Conservation (phyloP, 2,329 filamentous ascomycete genomes). For the Ophiostoma quercus region DNA sequence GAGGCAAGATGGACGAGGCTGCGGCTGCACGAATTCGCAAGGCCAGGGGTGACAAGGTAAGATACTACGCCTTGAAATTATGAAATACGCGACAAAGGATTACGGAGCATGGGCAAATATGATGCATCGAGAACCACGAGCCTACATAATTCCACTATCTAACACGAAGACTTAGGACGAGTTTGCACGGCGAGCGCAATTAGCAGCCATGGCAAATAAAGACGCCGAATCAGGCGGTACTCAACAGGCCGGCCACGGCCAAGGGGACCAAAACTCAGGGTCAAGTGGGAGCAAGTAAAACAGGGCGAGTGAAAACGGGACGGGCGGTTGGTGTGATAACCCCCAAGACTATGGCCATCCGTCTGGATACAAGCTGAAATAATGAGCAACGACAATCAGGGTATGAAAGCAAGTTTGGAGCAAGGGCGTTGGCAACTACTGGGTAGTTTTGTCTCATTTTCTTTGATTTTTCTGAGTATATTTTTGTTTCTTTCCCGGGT, state of each 20-base stretch:
- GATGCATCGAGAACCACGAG: background rate
- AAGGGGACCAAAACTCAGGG: background rate
- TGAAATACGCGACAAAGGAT: background rate
- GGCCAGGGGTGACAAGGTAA: slow-evolving; percentile 39
- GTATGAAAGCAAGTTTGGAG: slow-evolving; percentile 2
- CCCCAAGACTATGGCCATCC: background rate
- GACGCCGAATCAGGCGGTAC: slow-evolving; percentile 27
- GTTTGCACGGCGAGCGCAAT: slow-evolving; percentile 36
- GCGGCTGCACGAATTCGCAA: slow-evolving; percentile 41
- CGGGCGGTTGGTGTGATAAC: background rate
- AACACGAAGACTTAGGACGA: slow-evolving; percentile 32
- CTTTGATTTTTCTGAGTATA: background rate
- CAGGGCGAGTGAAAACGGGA: background rate
- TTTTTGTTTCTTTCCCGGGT: background rate
- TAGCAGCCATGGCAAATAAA: slow-evolving; percentile 36
- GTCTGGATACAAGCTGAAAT: background rate
- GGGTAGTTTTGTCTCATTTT: background rate
- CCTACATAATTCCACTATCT: background rate
- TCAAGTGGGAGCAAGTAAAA: background rate
- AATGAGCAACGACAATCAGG: slow-evolving; percentile 10
- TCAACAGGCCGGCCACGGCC: slow-evolving; percentile 14
- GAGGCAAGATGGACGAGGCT: slow-evolving; percentile 41
- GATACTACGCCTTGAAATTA: background rate
- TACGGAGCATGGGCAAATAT: background rate
- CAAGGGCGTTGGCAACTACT: slow-evolving; percentile 2